Base-by-base conservation (phyloP, 495 filamentous ascomycete species). In the Collariella sp. region DNA sequence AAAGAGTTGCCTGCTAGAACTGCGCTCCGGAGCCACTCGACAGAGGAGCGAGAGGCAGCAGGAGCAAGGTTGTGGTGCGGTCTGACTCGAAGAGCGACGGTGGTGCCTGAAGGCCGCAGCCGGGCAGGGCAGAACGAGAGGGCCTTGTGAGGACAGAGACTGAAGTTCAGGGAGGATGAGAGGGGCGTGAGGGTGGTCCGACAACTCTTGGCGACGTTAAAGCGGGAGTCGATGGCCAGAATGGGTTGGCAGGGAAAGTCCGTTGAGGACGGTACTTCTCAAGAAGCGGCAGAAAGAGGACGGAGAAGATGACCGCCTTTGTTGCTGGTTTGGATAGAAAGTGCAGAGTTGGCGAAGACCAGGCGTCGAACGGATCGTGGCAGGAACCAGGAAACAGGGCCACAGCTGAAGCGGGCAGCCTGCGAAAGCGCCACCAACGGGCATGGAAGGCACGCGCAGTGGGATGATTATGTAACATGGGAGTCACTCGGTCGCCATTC, bases 391-490 rank as follows among this genome's bases (percentile, higher is more conserved):
- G 46, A 51, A 45, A 41, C 43, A 42, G 23, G 55, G 42, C 55
- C 50, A 41, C 24, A 52, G 43, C 48, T 51, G 55, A 19, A 40
- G 47, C 20, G 19, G 35, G 47, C 47, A n/a, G 35, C 5, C 9
- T 4, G 26, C 9, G 5, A 31, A 9, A 31, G 26, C 26, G 26
- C 26, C 26, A 31, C 36, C 22, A 18, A 34, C 50, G n/a, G n/a
- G n/a, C n/a, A n/a, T n/a, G n/a, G n/a, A 41, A 23, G 44, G 45
- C 44, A 24, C 10, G 38, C 36, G 16, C 20, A 20, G 35, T 11
- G 47, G 22, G 41, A 22, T 7, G 43, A 58, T 61, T 60, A 62
- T 48, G 56, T 62, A 61, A 60, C 18, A 18, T 38, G 45, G 50
- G 61, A 61, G 61, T 61, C 61, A 60, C 53, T 57, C n/a, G n/a